These are phyloP conservation scores for Triticum dicoccoides DNA, from an alignment of 176 grass and related monocot species.

Conservation along the genomic window DNA sequence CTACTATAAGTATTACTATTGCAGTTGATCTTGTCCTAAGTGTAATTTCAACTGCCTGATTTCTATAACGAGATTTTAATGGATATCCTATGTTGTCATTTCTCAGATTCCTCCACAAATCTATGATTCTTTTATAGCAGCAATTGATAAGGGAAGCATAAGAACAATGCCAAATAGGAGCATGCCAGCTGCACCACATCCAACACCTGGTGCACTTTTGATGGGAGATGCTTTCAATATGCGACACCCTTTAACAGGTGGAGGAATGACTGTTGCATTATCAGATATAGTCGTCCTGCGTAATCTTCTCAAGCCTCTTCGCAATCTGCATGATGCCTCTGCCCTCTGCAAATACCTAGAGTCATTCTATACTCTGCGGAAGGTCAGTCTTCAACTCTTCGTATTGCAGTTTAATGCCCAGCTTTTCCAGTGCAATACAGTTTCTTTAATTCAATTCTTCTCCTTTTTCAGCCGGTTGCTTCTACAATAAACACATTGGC, in stretches of 20 bases:
- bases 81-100: not conserved
- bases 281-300: conserved; percentile 85
- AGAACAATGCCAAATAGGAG: conserved; percentile 93
- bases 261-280: conserved; percentile 97
- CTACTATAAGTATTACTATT: not conserved
- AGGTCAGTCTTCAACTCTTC: conserved; percentile 48
- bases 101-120: conserved; percentile 69
- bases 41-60: not conserved
- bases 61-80: conserved; percentile 13
- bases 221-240: conserved; percentile 99
- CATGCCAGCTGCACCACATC: conserved; percentile 90
- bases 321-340: conserved; percentile 76
- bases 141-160: conserved; percentile 91
- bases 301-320: conserved; percentile 88
- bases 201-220: conserved; percentile 87
- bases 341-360: conserved; percentile 86
- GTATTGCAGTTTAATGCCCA: not conserved
- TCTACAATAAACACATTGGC: conserved; percentile 98
- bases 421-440: not conserved
- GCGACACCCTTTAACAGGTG: conserved; percentile 94
- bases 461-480: conserved; percentile 75
- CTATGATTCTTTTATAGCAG: conserved; percentile 68
- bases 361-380: conserved; percentile 93
- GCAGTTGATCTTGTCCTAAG: not conserved
- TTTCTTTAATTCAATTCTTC: not conserved